phyloP scores from a whole-genome alignment of 495 filamentous ascomycete species.

The Cenococcum geophilum region DNA sequence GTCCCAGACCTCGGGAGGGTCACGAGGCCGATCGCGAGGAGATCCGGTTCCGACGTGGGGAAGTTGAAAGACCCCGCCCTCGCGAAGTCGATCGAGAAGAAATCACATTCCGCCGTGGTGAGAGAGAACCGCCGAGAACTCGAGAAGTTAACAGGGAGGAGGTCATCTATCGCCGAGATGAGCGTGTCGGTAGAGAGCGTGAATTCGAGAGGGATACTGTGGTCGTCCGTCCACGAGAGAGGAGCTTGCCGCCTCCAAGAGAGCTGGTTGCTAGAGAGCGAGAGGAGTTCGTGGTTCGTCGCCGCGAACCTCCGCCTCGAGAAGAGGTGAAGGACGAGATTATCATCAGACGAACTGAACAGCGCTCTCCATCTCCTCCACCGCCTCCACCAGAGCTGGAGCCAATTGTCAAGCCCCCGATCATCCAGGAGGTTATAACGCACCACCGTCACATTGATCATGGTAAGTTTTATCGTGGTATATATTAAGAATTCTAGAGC shows the following conservation, averaged over 20 bases:
- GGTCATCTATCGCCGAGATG: slow-evolving; percentile 31
- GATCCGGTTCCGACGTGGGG: slow-evolving; percentile 32
- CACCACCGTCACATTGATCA: slow-evolving; percentile 86
- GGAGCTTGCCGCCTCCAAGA: slow-evolving; percentile 30
- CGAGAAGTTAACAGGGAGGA: slow-evolving; percentile 32
- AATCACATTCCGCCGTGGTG: slow-evolving; percentile 22
- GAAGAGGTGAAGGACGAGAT: slow-evolving; percentile 36
- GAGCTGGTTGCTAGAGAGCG: slow-evolving; percentile 34
- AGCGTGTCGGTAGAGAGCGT: slow-evolving; percentile 27
- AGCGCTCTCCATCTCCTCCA: slow-evolving; percentile 31
- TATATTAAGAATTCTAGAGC: neutral
- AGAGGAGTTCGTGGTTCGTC: slow-evolving; percentile 38
- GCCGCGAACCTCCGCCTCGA: slow-evolving; percentile 28
- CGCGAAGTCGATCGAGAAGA: slow-evolving; percentile 34
- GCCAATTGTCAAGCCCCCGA: slow-evolving; percentile 59
- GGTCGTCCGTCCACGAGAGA: slow-evolving; percentile 26
- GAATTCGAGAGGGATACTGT: slow-evolving; percentile 32
- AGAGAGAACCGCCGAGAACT: slow-evolving; percentile 10
- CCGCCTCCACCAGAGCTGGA: slow-evolving; percentile 44
- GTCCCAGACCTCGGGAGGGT: slow-evolving; percentile 13
- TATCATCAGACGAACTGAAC: slow-evolving; percentile 38
- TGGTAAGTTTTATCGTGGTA: slow-evolving; percentile 46
- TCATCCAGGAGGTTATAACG: slow-evolving; percentile 75
- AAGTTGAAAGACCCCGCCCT: slow-evolving; percentile 23
- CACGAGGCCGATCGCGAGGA: slow-evolving; percentile 32